These are phyloP conservation scores for Nematocida parisii DNA, from an alignment of 371 early-diverging fungal genomes.

Conservation along the genomic window DNA sequence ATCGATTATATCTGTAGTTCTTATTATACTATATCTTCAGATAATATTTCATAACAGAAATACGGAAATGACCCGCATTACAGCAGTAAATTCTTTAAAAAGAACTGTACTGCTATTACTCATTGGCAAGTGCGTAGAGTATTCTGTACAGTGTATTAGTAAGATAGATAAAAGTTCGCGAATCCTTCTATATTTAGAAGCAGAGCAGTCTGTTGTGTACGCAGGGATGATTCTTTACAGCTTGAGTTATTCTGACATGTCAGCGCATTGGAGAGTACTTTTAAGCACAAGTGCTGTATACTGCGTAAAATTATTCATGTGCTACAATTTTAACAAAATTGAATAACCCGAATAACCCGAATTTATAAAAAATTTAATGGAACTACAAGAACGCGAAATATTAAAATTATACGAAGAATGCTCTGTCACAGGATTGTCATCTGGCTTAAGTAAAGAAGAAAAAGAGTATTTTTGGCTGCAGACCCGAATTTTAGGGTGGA, in stretches of 20 bases:
- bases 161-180: not conserved
- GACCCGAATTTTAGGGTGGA: slow-evolving; percentile 8
- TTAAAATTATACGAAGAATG: slow-evolving; percentile 1
- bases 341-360: no score
- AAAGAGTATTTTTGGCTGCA: slow-evolving; percentile 26
- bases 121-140: not conserved
- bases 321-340: no score
- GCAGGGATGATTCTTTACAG: not conserved
- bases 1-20: not conserved
- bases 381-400: not conserved
- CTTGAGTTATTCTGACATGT: not conserved
- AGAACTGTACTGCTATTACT: not conserved
- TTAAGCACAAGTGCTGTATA: not conserved
- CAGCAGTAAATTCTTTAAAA: not conserved
- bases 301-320: no score
- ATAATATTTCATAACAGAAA: slow-evolving; percentile 3
- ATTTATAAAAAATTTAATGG: not conserved
- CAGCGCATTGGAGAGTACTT: not conserved
- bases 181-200: not conserved
- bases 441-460: not conserved
- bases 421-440: not conserved
- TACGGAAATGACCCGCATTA: not conserved
- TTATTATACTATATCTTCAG: not conserved
- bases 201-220: not conserved
- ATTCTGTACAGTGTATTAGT: not conserved